Conservation (phyloP, 163 green algal genomes). For the Chloromonas sp. region DNA sequence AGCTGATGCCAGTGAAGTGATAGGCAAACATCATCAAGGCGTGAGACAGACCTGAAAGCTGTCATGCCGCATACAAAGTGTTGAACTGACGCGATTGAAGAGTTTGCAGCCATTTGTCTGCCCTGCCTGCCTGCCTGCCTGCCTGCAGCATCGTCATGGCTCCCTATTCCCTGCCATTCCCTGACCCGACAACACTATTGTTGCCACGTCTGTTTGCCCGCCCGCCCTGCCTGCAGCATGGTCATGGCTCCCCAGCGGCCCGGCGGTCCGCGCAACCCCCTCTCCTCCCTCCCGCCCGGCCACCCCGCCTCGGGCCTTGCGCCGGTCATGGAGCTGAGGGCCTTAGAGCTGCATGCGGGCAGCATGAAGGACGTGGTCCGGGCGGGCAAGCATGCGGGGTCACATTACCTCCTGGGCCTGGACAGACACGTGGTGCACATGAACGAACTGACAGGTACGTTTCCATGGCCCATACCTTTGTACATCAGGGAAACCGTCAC, state of each 20-base stretch:
- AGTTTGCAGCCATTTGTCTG: background rate
- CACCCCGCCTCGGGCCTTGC: background rate
- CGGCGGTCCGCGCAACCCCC: background rate
- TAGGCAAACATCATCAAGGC: too few relatives aligned
- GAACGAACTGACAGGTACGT: background rate
- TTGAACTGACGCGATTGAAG: too few relatives aligned
- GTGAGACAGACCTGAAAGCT: too few relatives aligned
- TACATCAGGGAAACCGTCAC: too few relatives aligned
- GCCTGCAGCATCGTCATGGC: too few relatives aligned
- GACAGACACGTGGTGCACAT: conserved; percentile 1
- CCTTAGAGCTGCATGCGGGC: conserved; percentile 1
- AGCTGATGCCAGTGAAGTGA: too few relatives aligned
- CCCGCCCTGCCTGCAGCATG: background rate
- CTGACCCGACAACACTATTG: too few relatives aligned
- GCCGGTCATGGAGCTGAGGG: background rate
- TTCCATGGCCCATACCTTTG: background rate
- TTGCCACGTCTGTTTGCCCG: too few relatives aligned
- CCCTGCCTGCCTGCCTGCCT: background rate
- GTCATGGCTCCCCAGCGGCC: background rate
- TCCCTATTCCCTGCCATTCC: too few relatives aligned
- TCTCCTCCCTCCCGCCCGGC: background rate
- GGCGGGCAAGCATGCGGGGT: background rate
- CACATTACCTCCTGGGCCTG: conserved; percentile 4
- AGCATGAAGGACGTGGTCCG: background rate
- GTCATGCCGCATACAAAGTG: too few relatives aligned